Base-by-base conservation (phyloP, 306 rosid genomes). In the Dryas drummondii region DNA sequence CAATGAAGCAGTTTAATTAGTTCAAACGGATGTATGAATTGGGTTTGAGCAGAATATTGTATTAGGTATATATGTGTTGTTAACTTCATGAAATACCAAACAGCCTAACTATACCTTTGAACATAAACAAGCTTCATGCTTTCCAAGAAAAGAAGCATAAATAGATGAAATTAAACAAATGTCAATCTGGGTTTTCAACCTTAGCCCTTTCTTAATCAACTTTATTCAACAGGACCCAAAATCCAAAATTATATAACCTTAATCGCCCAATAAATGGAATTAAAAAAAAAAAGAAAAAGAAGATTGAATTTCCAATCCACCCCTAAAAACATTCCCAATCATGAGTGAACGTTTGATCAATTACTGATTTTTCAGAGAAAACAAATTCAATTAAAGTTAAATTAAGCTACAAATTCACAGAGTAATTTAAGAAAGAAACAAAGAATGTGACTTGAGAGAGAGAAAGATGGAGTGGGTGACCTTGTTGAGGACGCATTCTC, bases 401-500 rank as follows among this genome's bases (percentile, higher is more conserved):
- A 12, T 27, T 44, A 7, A 26, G 44, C 42, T 11, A 59, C 49
- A 72, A 41, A 50, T 55, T 17, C 41, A 26, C 72, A 19, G 2
- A 59, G 13, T 1, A 15, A 16, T 17, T 2, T 8, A 16, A 75
- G 37, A 7, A 5, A 63, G 8, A 26, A 41, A 0, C 7, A 6
- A 55, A 37, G 37, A 56, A 5, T 3, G 13, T 1, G 32, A 54
- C 1, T 48, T 66, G 72, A 7, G 46, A 51, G 72, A 63, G 63
- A 49, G 53, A 41, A 52, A 63, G 63, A 49, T 47, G 65, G 13
- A 47, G 13, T 13, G 32, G 51, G 56, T 60, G 80, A 94, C 98
- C 98, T 87, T 87, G 76, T 49, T 73, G 62, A 90, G 86, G 4
- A 91, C 91, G 86, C 98, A 94, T 42, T 87, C 69, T 11, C 91